Percentiles rank a stretch among this genome's conserved stretches.
Evolutionary conservation across 495 filamentous ascomycete genomes (phyloP).

Genomic region (Trichoderma gamsii): DNA sequence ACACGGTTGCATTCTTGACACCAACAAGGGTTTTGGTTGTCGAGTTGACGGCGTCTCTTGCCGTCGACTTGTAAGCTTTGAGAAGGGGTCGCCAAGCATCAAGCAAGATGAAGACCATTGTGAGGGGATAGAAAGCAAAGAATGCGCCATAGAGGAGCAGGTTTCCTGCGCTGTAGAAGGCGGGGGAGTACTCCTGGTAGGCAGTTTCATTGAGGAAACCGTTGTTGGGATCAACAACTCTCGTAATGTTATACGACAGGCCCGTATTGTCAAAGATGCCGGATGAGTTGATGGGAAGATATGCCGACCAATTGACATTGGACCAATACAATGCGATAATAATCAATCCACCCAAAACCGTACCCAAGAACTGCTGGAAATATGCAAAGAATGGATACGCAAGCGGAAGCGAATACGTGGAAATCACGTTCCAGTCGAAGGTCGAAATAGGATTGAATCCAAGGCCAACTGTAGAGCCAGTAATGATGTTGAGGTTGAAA

Average conservation of each 20-base stretch:
- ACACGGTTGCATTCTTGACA: conserved; percentile 23
- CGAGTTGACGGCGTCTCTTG: conserved; percentile 26
- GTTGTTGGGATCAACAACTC: conserved; percentile 27
- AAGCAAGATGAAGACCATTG: conserved; percentile 32
- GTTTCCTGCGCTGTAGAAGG: conserved; percentile 34
- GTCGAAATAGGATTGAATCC: conserved; percentile 36
- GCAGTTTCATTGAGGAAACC: conserved; percentile 33
- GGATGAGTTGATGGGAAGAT: conserved; percentile 37
- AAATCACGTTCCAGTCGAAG: conserved; percentile 40
- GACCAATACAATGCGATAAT: conserved; percentile 33
- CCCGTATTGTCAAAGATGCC: conserved; percentile 35
- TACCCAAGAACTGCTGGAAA: conserved; percentile 36
- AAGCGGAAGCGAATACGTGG: conserved; percentile 29
- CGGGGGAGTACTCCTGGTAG: conserved; percentile 37
- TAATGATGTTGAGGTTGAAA: conserved; percentile 26
- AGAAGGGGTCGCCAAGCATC: conserved; percentile 7
- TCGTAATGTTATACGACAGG: conserved; percentile 31
- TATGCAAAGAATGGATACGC: conserved; percentile 41
- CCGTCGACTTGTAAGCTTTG: background rate
- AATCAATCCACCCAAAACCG: conserved; percentile 26
- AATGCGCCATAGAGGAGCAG: conserved; percentile 33
- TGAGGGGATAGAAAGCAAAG: conserved; percentile 37
- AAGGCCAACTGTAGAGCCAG: conserved; percentile 29
- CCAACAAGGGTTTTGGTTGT: conserved; percentile 32
- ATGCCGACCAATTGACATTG: conserved; percentile 35